Base-by-base conservation (phyloP, 164 flowering plant genomes). In the Piper betle region DNA sequence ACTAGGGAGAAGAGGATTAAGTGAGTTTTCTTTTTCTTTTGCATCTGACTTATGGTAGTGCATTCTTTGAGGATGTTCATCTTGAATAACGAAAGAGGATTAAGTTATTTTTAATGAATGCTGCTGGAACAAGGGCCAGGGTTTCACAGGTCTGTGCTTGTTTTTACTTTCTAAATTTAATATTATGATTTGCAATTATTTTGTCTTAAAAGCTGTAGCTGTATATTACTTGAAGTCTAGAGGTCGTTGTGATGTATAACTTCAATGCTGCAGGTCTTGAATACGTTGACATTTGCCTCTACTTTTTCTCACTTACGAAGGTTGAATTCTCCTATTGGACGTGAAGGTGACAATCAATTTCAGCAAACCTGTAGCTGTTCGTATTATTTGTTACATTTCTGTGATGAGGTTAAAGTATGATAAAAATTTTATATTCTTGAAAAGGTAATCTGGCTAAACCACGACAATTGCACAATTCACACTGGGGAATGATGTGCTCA, bases 401-500 rank as follows among this genome's bases (percentile, higher is more conserved):
- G 7, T 46, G 50, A 15, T 46, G 10, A 46, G 2, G 50, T 46
- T 46, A 3, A 10, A 15, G 9, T 46, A 10, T 46, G 15, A 3
- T 10, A 10, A 46, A 46, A 46, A 46, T 3, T 46, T 15, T 3
- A 17, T 17, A 25, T 55, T 13, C 37, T 19, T 17, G 8, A 41
- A n/a, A 76, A 86, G 99, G 99, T 55, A 94, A 91, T 71, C 74
- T 94, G 81, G 99, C 99, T 37, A 94, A 94, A 72, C 99, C 99
- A 9, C 74, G 97, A 37, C 99, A 94, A 75, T 67, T 94, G 78
- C 99, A 94, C 69, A 91, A 91, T 73, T 94, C 99, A n/a, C 97
- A 91, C 58, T 94, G 99, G 99, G 99, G 99, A 55, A 91, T 94
- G 95, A 91, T 94, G 97, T 94, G 99, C 69, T 97, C 99, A 52